Evolutionary conservation across 139 green algal genomes (phyloP).

Genomic region (Chlorella sorokiniana): DNA sequence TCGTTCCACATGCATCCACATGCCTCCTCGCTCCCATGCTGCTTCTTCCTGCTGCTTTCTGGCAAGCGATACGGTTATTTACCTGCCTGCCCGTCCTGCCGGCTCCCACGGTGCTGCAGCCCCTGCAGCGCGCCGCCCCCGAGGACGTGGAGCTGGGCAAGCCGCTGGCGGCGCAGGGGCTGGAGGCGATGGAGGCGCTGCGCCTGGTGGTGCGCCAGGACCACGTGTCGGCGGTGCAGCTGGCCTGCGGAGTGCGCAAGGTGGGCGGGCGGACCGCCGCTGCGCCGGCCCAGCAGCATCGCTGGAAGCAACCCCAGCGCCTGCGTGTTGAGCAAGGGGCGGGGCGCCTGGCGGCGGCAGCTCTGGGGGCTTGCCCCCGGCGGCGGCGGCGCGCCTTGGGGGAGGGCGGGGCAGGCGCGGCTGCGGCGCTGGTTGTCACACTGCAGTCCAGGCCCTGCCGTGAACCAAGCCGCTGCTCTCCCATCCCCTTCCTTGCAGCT

Average conservation of each 20-base stretch:
- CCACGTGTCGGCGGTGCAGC: slow-evolving; percentile 21
- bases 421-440: neutral
- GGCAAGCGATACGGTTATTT: too few relatives aligned
- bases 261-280: too few relatives aligned
- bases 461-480: neutral
- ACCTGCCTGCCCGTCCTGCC: neutral
- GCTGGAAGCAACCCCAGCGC: too few relatives aligned
- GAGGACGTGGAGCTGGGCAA: slow-evolving; percentile 32
- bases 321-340: too few relatives aligned
- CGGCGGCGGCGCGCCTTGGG: too few relatives aligned
- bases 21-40: neutral
- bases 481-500: neutral
- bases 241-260: slow-evolving; percentile 20
- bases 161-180: slow-evolving; percentile 16
- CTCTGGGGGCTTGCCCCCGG: too few relatives aligned
- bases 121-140: slow-evolving; percentile 4
- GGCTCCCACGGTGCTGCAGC: neutral
- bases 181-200: slow-evolving; percentile 27
- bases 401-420: too few relatives aligned
- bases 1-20: neutral
- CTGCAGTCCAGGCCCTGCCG: neutral
- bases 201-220: slow-evolving; percentile 28
- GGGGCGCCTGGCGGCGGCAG: too few relatives aligned
- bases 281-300: too few relatives aligned
- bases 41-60: neutral